Percentiles rank a stretch among this genome's conserved stretches.
Conservation (phyloP, 805 yeast genomes). For the Hanseniaspora mollemarum region DNA sequence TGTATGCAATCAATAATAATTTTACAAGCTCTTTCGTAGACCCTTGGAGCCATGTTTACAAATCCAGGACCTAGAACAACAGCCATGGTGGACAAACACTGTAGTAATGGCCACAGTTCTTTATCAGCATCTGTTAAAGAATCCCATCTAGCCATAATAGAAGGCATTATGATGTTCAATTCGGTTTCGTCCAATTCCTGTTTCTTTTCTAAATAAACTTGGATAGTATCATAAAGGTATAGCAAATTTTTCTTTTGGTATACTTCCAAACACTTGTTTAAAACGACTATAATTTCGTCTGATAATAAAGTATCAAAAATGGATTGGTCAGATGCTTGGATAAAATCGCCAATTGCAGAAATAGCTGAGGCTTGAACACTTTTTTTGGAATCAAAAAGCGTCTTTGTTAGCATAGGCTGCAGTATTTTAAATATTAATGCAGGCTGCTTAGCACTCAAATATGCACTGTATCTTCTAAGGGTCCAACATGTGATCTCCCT, state of each 20-base stretch:
- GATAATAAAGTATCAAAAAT: conserved; percentile 48
- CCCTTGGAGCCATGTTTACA: conserved; percentile 80
- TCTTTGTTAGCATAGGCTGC: conserved; percentile 57
- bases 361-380: conserved; percentile 95
- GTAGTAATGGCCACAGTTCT: conserved; percentile 83
- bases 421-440: conserved; percentile 66
- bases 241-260: conserved; percentile 77
- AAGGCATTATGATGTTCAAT: conserved; percentile 60
- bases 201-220: conserved; percentile 66
- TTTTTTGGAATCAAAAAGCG: conserved; percentile 66
- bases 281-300: conserved; percentile 56
- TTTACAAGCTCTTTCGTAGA: conserved; percentile 63
- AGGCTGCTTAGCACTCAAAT: conserved; percentile 69
- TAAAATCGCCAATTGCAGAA: conserved; percentile 69
- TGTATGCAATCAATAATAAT: conserved; percentile 61
- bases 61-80: conserved; percentile 74
- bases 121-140: conserved; percentile 61
- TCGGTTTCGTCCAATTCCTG: conserved; percentile 47
- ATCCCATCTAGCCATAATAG: conserved; percentile 74
- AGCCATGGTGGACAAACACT: conserved; percentile 85
- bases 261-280: conserved; percentile 58
- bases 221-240: conserved; percentile 79
- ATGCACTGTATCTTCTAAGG: conserved; percentile 65
- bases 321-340: conserved; percentile 60
- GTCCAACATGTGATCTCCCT: conserved; percentile 96